Conservation (phyloP, 345 rosid genomes). For the Bruguiera gymnorhiza region DNA sequence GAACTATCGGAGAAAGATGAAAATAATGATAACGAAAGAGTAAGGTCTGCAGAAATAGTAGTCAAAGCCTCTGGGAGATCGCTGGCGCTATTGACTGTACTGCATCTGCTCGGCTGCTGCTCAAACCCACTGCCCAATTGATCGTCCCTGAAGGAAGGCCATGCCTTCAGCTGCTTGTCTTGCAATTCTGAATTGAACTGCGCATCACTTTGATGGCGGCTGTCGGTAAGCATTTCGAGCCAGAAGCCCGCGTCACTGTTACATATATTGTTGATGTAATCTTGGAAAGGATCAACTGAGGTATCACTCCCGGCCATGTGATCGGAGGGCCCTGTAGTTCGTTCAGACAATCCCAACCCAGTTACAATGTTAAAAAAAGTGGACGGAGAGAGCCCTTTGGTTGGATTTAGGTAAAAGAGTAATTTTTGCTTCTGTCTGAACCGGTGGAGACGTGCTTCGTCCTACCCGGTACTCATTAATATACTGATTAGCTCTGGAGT, state of each 20-base stretch:
- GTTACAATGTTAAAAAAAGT: too few relatives aligned
- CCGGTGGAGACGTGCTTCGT: too few relatives aligned
- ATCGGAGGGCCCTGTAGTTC: background rate
- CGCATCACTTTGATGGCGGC: background rate
- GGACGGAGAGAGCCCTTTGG: too few relatives aligned
- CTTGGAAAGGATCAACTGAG: background rate
- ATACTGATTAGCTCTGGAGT: too few relatives aligned
- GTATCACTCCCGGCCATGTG: background rate
- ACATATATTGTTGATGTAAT: too few relatives aligned
- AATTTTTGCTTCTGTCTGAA: too few relatives aligned
- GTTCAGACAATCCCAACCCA: too few relatives aligned
- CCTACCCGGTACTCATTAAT: too few relatives aligned
- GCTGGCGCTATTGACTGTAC: background rate
- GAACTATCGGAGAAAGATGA: background rate
- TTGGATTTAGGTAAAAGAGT: too few relatives aligned
- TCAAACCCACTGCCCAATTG: background rate
- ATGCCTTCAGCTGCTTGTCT: background rate
- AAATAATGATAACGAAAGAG: background rate
- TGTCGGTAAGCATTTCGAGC: background rate
- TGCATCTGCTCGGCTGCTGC: background rate
- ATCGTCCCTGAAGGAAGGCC: background rate
- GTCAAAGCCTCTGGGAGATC: background rate
- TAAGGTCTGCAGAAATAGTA: background rate
- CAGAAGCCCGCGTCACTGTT: background rate
- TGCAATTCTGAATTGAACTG: background rate